Evolutionary conservation across 116 monocot genomes (phyloP).

Genomic region (Posidonia oceanica): DNA sequence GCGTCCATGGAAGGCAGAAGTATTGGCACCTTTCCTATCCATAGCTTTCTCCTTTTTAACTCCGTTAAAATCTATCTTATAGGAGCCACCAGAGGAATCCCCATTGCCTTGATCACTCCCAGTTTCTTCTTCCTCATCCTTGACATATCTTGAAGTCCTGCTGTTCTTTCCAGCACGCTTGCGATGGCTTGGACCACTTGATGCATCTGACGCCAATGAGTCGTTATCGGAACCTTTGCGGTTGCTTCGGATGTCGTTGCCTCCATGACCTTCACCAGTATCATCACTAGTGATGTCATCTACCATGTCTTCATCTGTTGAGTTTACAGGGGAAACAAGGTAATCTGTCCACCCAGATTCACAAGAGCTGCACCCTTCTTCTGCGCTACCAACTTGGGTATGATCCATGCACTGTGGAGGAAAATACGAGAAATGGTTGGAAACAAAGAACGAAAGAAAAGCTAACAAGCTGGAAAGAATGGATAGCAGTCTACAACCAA

Average conservation of each 20-base stretch:
- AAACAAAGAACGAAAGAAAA: not conserved
- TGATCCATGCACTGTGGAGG: slow-evolving; percentile 12
- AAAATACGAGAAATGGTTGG: not conserved
- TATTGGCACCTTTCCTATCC: not conserved
- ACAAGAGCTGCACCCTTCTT: slow-evolving; percentile 42
- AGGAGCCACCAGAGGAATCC: not conserved
- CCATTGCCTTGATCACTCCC: not conserved
- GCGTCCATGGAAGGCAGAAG: not conserved
- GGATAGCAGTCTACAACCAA: not conserved
- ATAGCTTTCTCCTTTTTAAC: slow-evolving; percentile 1
- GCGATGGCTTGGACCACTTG: slow-evolving; percentile 29
- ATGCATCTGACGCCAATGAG: slow-evolving; percentile 71
- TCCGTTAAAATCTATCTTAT: not conserved
- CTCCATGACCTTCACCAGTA: slow-evolving; percentile 6
- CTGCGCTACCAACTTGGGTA: slow-evolving; percentile 17
- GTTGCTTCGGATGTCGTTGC: not conserved
- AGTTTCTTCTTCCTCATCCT: not conserved
- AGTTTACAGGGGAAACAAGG: slow-evolving; percentile 41
- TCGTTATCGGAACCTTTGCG: slow-evolving; percentile 17
- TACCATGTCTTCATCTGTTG: slow-evolving; percentile 9
- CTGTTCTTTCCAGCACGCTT: slow-evolving; percentile 6
- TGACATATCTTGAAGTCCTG: too few species aligned
- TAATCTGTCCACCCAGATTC: slow-evolving; percentile 75
- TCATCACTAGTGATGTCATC: slow-evolving; percentile 1
- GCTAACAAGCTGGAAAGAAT: not conserved